A percentile compares a stretch with the other conserved stretches of the same genome.
Conservation (phyloP, 345 rosid genomes). For the Turritis glabra region DNA sequence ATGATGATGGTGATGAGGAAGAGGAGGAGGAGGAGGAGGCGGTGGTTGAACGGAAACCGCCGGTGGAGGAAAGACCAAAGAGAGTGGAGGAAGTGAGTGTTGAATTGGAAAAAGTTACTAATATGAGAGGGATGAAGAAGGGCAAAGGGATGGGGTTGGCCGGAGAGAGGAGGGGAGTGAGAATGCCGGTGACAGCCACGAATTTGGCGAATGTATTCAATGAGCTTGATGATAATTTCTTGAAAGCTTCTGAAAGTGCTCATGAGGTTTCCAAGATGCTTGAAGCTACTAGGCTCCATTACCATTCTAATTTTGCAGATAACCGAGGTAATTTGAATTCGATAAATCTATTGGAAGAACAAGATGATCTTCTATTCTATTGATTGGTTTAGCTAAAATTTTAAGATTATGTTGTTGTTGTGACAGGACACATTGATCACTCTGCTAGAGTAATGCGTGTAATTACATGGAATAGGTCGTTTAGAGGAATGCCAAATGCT, state of each 20-base stretch:
- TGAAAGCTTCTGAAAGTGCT: slow-evolving; percentile 88
- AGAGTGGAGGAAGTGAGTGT: slow-evolving; percentile 38
- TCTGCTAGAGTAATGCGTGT: slow-evolving; percentile 94
- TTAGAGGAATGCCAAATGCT: slow-evolving; percentile 54
- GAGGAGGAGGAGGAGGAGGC: slow-evolving; percentile 39
- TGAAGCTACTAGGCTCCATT: slow-evolving; percentile 93
- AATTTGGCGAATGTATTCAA: slow-evolving; percentile 56
- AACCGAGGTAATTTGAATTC: slow-evolving; percentile 49
- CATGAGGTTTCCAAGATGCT: slow-evolving; percentile 92
- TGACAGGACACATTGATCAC: slow-evolving; percentile 89
- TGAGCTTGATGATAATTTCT: slow-evolving; percentile 84
- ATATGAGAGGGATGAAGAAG: slow-evolving; percentile 45
- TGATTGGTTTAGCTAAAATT: neutral
- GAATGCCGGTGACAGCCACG: slow-evolving; percentile 27
- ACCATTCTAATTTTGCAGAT: slow-evolving; percentile 98
- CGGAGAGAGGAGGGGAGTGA: slow-evolving; percentile 46
- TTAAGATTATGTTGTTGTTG: neutral
- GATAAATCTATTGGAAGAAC: neutral
- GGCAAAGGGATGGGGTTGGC: slow-evolving; percentile 38
- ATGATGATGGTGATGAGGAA: slow-evolving; percentile 8
- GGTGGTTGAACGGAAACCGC: slow-evolving; percentile 37
- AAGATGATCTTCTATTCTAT: neutral
- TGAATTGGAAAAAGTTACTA: slow-evolving; percentile 40
- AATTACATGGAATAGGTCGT: slow-evolving; percentile 94
- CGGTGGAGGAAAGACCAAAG: slow-evolving; percentile 43